Evolutionary conservation across 169 alveolate species (phyloP), one percentile per base, ranked within the genome.

Genomic region (Cryptosporidium canis): DNA sequence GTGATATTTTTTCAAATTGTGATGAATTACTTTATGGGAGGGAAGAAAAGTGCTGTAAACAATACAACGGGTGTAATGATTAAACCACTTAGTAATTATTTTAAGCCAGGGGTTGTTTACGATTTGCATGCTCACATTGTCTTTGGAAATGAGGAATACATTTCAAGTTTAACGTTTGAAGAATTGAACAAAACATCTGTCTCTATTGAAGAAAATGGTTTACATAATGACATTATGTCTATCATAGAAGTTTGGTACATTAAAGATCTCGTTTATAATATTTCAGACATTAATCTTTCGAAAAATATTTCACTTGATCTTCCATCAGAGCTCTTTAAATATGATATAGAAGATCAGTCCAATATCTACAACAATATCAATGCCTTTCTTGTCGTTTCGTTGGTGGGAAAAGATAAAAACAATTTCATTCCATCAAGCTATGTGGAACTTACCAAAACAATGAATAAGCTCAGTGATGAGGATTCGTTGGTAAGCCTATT

Each of bases 21-120:
- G 18, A 91, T 91, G 91, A 77, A 83, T 61, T 91, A 90, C 66
- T 67, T 91, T 83, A 83, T 92, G 8, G 94, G 94, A 55, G 92
- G 94, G 44, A 66, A 82, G 33, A 91, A 85, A 61, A 85, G 64
- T 33, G 67, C 37, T 21, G 64, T 33, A 8, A 58, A 43, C 21
- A 82, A 82, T 56, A 85, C 84, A 9, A 58, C 51, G 18, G 71
- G 70, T 41, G 90, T 66, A 21, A 29, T 48, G 21, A 55, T 65
- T 6, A 85, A 83, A 27, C 83, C 91, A 16, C 18, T 83, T 6
- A 41, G 85, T 55, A 72, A 67, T 18, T 83, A 87, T 31, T 87
- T 85, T 39, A 87, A 82, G 51, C 83, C 91, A 27, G 94, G 92
- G 14, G 92, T 58, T 66, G 63, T 82, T 72, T 91, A 83, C 77